Conservation (phyloP, 2,329 filamentous ascomycete species). For the Nakataea oryzae region DNA sequence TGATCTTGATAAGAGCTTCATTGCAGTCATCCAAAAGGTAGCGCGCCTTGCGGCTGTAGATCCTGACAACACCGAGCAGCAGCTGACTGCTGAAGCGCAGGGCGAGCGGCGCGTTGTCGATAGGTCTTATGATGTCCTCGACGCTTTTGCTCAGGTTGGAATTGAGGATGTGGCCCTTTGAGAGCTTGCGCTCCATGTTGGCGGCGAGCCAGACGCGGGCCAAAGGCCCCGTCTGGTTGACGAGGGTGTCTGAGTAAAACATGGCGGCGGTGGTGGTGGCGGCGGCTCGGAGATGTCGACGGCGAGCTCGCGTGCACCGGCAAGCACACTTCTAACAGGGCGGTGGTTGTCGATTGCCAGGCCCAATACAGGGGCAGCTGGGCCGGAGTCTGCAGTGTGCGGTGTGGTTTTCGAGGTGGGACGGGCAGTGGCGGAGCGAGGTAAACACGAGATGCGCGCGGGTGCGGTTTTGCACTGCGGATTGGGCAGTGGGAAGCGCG, state of each 20-base stretch:
- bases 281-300: neutral
- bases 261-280: slow-evolving; percentile 35
- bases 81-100: slow-evolving; percentile 89
- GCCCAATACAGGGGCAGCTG: neutral
- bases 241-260: slow-evolving; percentile 95
- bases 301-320: neutral
- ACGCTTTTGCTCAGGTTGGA: slow-evolving; percentile 93
- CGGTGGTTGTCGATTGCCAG: neutral
- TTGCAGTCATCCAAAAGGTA: slow-evolving; percentile 97
- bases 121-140: slow-evolving; percentile 85
- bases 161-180: slow-evolving; percentile 90
- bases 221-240: slow-evolving; percentile 93
- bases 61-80: slow-evolving; percentile 88
- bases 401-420: neutral
- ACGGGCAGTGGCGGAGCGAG: neutral
- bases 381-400: neutral
- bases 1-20: slow-evolving; percentile 94
- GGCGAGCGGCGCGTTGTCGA: slow-evolving; percentile 80
- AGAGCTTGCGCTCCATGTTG: slow-evolving; percentile 96
- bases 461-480: neutral
- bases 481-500: neutral
- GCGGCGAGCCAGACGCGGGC: slow-evolving; percentile 97
- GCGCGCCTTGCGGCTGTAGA: slow-evolving; percentile 93
- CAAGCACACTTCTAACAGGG: neutral
- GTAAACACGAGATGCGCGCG: neutral